Conservation (phyloP, 441 rosid species). For the Aleurites moluccanus region DNA sequence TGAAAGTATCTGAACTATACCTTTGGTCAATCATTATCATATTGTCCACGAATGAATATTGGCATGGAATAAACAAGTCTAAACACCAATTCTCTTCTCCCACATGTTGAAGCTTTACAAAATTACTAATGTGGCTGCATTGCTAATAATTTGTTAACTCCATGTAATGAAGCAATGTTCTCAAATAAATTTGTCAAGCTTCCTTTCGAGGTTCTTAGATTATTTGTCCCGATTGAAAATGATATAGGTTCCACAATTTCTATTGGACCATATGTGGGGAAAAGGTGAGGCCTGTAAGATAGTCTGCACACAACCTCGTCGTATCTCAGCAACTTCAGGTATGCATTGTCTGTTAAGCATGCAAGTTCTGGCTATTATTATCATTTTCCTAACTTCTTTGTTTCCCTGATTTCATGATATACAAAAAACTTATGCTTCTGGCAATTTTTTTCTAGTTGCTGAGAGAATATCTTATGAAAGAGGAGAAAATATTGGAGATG, state of each 20-base stretch:
- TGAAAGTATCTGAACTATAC: neutral
- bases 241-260: conserved; percentile 84
- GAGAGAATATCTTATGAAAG: conserved; percentile 93
- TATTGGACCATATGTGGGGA: conserved; percentile 83
- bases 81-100: no score
- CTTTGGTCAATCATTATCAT: neutral
- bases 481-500: conserved; percentile 76
- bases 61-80: neutral
- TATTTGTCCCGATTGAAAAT: neutral
- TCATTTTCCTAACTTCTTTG: conserved; percentile 8
- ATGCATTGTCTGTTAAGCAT: conserved; percentile 18
- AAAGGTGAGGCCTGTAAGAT: conserved; percentile 79
- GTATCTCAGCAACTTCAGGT: conserved; percentile 98
- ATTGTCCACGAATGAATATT: neutral
- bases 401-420: conserved; percentile 11
- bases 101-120: neutral
- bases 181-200: neutral
- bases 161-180: neutral
- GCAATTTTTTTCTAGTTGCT: conserved; percentile 57
- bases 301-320: conserved; percentile 97
- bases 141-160: neutral
- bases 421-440: conserved; percentile 17
- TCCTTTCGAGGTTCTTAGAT: neutral
- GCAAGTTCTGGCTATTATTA: conserved; percentile 5
- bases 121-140: neutral